Evolutionary conservation across 352 stramenopile species (phyloP), one percentile per base, ranked within the genome.

Genomic region (Phytophthora chlamydospora): DNA sequence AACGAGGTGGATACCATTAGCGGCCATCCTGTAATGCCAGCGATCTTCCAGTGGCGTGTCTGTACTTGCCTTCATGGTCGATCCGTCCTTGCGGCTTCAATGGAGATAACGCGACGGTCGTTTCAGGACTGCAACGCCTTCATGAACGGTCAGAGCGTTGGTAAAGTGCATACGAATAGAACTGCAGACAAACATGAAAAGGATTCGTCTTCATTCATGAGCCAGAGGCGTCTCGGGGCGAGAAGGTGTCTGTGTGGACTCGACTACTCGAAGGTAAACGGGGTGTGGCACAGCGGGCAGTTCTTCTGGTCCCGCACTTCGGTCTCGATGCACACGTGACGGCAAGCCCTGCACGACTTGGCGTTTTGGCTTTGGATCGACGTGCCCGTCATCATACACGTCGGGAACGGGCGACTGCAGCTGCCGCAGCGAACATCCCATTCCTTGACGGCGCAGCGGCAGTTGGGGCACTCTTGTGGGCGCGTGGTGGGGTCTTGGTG

Each of bases 271-370:
- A 63, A 67, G 10, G 54, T 61, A 45, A 88, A 80, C 9, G 70
- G 58, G 1, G 79, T 72, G 66, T 98, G 93, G 73, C 93, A 98
- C 17, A 98, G 72, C 6, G 91, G 89, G 69, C 93, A 98, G 58
- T 93, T 83, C 65, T 83, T 86, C 40, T 85, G 72, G 31, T 84
- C 83, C 16, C 78, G 78, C 35, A 97, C 72, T 65, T 97, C 93
- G 12, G 73, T 50, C 61, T 97, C 89, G 21, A 97, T 88, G 68
- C 78, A 84, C 47, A 86, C 73, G 62, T 98, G 91, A 43, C 91
- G 84, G 58, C 92, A 98, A 1, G 76, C 89, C 48, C 86, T 88
- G 80, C 92, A 98, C 55, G 75, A 78, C 47, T 90, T 73, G 36
- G 86, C 78, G 32, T 83, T 80, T 58, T 93, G 81, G 34, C 88